Percentiles rank a stretch among this genome's conserved stretches.
Evolutionary conservation across 371 early-diverging fungal species (phyloP).

Genomic region (Blyttiomyces sp.): DNA sequence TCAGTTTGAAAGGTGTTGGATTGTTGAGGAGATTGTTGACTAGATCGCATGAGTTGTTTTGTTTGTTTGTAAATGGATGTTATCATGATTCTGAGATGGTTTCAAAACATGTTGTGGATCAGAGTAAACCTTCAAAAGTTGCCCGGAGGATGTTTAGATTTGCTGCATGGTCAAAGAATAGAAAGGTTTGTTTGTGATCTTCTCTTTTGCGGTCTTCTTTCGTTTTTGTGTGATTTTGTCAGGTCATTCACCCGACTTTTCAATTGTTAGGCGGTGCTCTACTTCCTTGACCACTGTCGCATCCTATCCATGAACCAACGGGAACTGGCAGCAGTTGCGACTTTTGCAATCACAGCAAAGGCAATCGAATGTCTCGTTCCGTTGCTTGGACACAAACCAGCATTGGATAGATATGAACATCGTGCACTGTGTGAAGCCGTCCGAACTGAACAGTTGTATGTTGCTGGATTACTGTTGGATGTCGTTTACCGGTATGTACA

Average conservation of each 20-base stretch:
- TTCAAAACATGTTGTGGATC: too few relatives aligned
- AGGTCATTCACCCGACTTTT: neutral
- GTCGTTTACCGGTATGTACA: constrained; percentile 7
- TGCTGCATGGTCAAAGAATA: neutral
- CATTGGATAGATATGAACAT: constrained; percentile 2
- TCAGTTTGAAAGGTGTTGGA: too few relatives aligned
- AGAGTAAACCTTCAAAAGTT: too few relatives aligned
- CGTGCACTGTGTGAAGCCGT: constrained; percentile 5
- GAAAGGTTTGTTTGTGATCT: too few relatives aligned
- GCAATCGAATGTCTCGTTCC: neutral
- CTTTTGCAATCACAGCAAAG: neutral
- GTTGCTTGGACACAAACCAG: neutral
- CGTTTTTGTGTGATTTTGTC: neutral
- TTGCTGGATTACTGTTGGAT: constrained; percentile 9
- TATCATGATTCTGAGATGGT: too few relatives aligned
- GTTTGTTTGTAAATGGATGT: too few relatives aligned
- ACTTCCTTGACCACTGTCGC: neutral
- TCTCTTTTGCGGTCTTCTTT: too few relatives aligned
- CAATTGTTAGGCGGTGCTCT: neutral
- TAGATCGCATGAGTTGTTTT: too few relatives aligned
- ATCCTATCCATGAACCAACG: neutral
- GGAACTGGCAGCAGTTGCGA: constrained; percentile 5
- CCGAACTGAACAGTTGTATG: constrained; percentile 4
- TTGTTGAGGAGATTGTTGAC: too few relatives aligned
- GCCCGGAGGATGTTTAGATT: neutral